Percentiles rank a stretch among this genome's conserved stretches.
Evolutionary conservation across 768 basidiomycete species (phyloP).

Genomic region (Termitomyces sp.): DNA sequence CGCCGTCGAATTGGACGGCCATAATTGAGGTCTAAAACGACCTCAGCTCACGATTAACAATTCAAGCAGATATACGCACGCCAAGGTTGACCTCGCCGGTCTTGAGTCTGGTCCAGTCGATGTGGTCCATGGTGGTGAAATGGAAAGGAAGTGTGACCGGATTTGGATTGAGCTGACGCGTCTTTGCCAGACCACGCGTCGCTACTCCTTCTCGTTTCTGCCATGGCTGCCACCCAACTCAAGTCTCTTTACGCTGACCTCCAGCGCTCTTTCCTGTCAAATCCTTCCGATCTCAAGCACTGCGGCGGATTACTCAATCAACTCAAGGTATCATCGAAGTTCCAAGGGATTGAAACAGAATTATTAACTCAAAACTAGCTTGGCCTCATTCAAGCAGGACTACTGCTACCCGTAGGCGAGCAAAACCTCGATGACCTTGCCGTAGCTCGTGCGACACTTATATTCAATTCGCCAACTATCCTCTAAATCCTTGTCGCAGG

Average conservation of each 20-base stretch:
- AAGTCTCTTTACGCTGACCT: conserved; percentile 65
- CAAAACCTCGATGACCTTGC: conserved; percentile 65
- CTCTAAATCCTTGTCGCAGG: conserved; percentile 42
- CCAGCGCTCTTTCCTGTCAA: conserved; percentile 61
- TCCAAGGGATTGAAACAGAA: background rate
- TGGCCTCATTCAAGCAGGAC: conserved; percentile 72
- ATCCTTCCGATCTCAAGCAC: conserved; percentile 66
- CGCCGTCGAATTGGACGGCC: conserved; percentile 95
- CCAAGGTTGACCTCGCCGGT: conserved; percentile 96
- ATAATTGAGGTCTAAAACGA: conserved; percentile 88
- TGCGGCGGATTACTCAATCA: conserved; percentile 62
- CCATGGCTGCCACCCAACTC: conserved; percentile 55
- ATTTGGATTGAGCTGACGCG: conserved; percentile 23
- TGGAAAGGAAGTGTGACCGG: conserved; percentile 18
- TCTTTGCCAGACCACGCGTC: conserved; percentile 34
- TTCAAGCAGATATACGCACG: conserved; percentile 48
- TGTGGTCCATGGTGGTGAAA: conserved; percentile 50
- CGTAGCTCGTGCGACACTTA: conserved; percentile 53
- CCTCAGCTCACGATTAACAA: background rate
- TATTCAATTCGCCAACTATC: background rate
- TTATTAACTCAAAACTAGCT: conserved; percentile 42
- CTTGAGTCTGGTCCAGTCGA: conserved; percentile 88
- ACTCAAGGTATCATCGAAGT: conserved; percentile 59
- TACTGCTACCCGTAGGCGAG: conserved; percentile 71
- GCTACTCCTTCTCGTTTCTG: conserved; percentile 18